phyloP scores from a whole-genome alignment of 2,329 filamentous ascomycete species.

The Emergomyces orientalis region DNA sequence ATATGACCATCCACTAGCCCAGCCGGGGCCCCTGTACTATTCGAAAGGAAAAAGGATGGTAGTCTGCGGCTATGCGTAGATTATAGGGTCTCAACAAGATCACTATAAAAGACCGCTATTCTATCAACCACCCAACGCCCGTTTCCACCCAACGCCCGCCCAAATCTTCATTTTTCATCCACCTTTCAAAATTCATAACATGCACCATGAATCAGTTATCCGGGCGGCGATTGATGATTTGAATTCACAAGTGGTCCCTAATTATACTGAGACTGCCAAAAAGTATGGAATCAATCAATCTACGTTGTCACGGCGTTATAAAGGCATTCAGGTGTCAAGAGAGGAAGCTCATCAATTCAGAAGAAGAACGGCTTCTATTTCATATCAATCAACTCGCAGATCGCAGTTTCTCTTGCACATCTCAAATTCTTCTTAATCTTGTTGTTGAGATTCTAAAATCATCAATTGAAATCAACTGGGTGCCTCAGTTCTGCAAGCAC shows the following conservation, averaged over 20 bases:
- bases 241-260: neutral
- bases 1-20: too few species aligned
- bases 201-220: neutral
- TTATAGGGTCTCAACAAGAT: too few species aligned
- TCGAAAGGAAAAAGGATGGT: too few species aligned
- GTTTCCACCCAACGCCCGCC: neutral
- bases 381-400: constrained; percentile 5
- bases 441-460: too few species aligned
- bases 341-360: neutral
- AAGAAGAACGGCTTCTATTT: constrained; percentile 5
- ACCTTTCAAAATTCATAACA: neutral
- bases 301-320: neutral
- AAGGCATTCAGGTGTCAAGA: neutral
- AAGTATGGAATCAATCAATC: neutral
- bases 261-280: neutral
- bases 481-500: constrained; percentile 2
- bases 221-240: too few species aligned
- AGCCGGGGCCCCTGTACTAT: too few species aligned
- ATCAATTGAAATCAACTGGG: too few species aligned
- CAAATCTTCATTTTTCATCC: neutral
- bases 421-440: neutral
- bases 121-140: neutral
- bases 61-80: too few species aligned
- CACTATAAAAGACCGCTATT: too few species aligned
- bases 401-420: neutral